Base-by-base conservation (phyloP, 2,329 filamentous ascomycete genomes). In the Fusarium phyllophilum region DNA sequence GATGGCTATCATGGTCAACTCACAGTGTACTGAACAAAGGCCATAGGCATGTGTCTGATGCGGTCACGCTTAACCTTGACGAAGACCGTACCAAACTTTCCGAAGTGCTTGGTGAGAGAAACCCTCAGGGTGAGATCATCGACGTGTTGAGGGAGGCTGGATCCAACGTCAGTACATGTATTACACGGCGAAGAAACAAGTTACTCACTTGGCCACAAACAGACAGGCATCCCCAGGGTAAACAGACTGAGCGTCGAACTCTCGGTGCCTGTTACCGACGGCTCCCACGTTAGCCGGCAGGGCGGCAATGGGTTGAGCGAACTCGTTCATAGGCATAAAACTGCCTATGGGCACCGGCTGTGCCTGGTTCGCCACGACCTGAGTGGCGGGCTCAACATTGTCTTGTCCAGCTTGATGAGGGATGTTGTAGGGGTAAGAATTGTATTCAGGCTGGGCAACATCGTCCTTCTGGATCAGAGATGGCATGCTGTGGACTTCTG, bases 131-230 rank as follows among this genome's bases (percentile, higher is more conserved):
- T 82, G 14, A 81, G 77, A 70, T 91, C 89, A 15, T 84, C 83
- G 62, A 85, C 81, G 4, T 81, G 78, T 72, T 89, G 85, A 1
- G 87, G 83, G 5, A 92, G 83, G 65, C 90, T 91, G 39, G 10
- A 52, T 48, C 14, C n/a, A 11, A 14, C 18, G 48, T 70, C 14
- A 75, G 65, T 38, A 39, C 29, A 26, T 10, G 14, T 9, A 15
- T 12, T 22, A 14, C 7, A 9, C 14, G 12, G 15, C n/a, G 9
- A 24, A 11, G 14, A 22, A 10, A 11, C 7, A 54, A 18, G 31
- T 33, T 18, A 84, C 88, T 84, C 85, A 92, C 90, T 92, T 92
- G 38, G 90, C 90, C 42, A 91, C 89, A 75, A 92, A 92, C 41
- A 92, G 85, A 76, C 90, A 92, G 44, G 88, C 87, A 13, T 85